Conservation (phyloP, 2,329 filamentous ascomycete species). For the Paraphoma chrysanthemicola region DNA sequence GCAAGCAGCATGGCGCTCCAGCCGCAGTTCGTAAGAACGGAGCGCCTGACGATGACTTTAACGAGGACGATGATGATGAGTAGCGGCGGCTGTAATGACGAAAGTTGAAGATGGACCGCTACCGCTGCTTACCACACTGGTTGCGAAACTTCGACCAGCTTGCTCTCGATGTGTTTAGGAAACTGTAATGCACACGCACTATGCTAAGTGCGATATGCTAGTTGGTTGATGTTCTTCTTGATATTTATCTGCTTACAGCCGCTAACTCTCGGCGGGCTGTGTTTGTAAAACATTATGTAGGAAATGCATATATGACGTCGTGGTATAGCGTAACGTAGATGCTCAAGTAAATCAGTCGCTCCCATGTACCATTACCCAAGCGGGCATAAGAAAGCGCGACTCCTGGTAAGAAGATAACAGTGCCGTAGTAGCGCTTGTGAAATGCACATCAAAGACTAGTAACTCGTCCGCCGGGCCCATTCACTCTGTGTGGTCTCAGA, state of each 20-base stretch:
- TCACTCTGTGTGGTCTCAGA: conserved; percentile 36
- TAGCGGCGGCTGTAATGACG: not conserved
- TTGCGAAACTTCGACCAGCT: not conserved
- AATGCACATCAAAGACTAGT: conserved; percentile 40
- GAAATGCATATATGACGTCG: conserved; percentile 9
- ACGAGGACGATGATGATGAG: not conserved
- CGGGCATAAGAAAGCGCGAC: conserved; percentile 9
- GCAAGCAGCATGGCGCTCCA: conserved; percentile 3
- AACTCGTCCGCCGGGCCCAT: conserved; percentile 33
- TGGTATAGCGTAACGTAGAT: conserved; percentile 26
- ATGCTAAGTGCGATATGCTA: not conserved
- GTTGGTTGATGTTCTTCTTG: not conserved
- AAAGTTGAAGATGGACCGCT: not conserved
- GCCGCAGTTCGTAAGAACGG: not conserved
- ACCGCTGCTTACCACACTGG: not conserved
- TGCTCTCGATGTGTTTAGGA: not conserved
- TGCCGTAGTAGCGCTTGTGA: conserved; percentile 4
- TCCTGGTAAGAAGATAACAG: conserved; percentile 22
- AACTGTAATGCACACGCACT: not conserved
- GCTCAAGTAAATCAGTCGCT: conserved; percentile 7
- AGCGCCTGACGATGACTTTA: not conserved
- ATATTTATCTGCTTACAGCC: not conserved
- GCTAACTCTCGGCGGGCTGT: not conserved
- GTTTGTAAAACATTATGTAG: not conserved
- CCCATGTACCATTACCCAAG: conserved; percentile 5